Percentiles rank a stretch among this genome's conserved stretches.
Evolutionary conservation across 306 rosid genomes (phyloP).

Genomic region (Quercus cerris): DNA sequence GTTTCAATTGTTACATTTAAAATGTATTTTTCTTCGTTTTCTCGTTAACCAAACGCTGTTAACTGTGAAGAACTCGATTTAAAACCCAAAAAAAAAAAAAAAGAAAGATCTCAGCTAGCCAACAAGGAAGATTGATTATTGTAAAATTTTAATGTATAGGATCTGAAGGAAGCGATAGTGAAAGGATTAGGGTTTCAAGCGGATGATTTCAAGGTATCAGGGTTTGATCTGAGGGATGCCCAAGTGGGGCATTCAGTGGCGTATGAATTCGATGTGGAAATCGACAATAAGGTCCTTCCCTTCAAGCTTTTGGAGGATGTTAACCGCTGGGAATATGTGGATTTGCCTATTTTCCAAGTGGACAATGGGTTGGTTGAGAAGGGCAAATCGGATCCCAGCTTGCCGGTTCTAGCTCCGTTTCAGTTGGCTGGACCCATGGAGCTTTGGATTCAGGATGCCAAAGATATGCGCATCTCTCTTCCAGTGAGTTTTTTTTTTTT

Average conservation of each 20-base stretch:
- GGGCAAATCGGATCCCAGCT: constrained; percentile 19
- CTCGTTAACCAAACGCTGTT: too few relatives aligned
- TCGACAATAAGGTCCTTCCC: constrained; percentile 66
- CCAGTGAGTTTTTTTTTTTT: constrained; percentile 52
- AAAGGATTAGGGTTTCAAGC: constrained; percentile 67
- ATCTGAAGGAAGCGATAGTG: constrained; percentile 74
- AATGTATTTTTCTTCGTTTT: too few relatives aligned
- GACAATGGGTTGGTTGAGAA: constrained; percentile 50
- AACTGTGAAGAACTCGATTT: too few relatives aligned
- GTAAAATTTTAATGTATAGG: constrained; percentile 30
- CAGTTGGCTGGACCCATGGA: constrained; percentile 98
- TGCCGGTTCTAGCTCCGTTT: constrained; percentile 87
- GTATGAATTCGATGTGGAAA: constrained; percentile 77
- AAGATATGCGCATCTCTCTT: constrained; percentile 72
- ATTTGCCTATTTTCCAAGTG: constrained; percentile 73
- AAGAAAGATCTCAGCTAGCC: too few relatives aligned
- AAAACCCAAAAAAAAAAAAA: too few relatives aligned
- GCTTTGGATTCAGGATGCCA: constrained; percentile 91
- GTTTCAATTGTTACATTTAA: too few relatives aligned
- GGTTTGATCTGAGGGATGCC: constrained; percentile 79
- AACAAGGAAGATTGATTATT: too few relatives aligned
- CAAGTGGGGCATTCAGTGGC: constrained; percentile 81
- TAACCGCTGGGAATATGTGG: constrained; percentile 81
- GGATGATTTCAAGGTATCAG: constrained; percentile 64
- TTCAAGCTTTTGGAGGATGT: constrained; percentile 84